Percentiles rank a stretch among this genome's conserved stretches.
Conservation (phyloP, 2,329 filamentous ascomycete species). For the Phyllosticta citriasiana region DNA sequence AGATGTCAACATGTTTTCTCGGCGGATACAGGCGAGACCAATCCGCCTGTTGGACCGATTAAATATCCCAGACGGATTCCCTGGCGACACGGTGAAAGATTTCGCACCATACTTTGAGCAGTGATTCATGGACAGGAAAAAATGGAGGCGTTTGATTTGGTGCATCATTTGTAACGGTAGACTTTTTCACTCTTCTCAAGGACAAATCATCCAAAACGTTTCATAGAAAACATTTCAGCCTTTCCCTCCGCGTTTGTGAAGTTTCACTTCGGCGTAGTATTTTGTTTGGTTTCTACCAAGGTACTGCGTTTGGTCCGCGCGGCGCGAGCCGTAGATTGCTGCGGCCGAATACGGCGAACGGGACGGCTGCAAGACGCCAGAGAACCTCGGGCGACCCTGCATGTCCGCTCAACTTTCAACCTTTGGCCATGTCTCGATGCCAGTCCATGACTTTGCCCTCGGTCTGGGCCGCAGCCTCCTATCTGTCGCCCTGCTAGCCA, state of each 20-base stretch:
- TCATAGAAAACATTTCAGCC: too few species aligned
- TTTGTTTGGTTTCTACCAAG: neutral
- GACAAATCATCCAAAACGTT: neutral
- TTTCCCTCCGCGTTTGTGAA: too few species aligned
- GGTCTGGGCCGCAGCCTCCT: slow-evolving; percentile 41
- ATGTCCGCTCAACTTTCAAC: neutral
- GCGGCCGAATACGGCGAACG: neutral
- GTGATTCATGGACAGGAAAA: neutral
- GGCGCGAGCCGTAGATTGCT: neutral
- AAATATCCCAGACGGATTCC: neutral
- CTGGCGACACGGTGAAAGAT: neutral
- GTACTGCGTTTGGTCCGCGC: neutral
- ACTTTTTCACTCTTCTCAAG: neutral
- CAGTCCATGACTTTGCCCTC: slow-evolving; percentile 37
- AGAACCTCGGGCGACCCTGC: neutral
- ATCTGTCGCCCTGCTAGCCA: slow-evolving; percentile 59
- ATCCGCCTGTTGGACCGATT: slow-evolving; percentile 27
- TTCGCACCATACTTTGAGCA: neutral
- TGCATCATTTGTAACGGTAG: neutral
- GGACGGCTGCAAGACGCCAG: neutral
- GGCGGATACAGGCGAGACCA: slow-evolving; percentile 24
- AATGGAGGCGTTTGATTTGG: neutral
- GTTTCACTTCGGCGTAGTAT: too few species aligned
- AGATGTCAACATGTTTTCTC: slow-evolving; percentile 25
- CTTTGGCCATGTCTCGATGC: slow-evolving; percentile 36